Percentiles rank a stretch among this genome's conserved stretches.
phyloP scores from a whole-genome alignment of 768 basidiomycete genomes.

The Suillus hirtellus region DNA sequence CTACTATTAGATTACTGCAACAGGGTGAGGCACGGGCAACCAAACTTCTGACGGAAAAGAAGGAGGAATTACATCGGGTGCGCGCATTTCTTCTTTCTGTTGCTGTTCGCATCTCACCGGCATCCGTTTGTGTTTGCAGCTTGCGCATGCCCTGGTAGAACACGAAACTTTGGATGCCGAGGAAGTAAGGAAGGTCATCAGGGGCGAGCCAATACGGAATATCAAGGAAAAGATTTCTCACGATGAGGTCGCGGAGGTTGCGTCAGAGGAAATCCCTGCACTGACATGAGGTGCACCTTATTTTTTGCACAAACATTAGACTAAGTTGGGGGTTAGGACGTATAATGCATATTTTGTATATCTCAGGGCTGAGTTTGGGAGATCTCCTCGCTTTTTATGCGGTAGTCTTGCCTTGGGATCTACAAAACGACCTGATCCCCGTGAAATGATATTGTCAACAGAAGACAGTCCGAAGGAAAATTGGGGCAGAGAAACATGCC shows the following conservation, averaged over 20 bases:
- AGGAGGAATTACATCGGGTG: conserved; percentile 78
- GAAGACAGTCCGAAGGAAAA: neutral
- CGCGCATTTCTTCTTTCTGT: conserved; percentile 19
- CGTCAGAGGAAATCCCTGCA: conserved; percentile 12
- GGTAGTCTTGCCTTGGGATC: neutral
- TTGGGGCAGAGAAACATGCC: neutral
- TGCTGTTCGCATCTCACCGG: neutral
- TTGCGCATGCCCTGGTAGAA: conserved; percentile 90
- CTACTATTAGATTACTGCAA: conserved; percentile 54
- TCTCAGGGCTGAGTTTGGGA: conserved; percentile 6
- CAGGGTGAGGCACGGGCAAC: conserved; percentile 68
- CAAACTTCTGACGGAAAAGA: conserved; percentile 60
- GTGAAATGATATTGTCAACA: neutral
- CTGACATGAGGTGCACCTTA: conserved; percentile 15
- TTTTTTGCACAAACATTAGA: conserved; percentile 12
- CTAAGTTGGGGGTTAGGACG: conserved; percentile 14
- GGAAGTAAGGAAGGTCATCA: conserved; percentile 85
- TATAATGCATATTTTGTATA: conserved; percentile 17
- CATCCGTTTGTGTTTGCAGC: conserved; percentile 41
- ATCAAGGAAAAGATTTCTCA: conserved; percentile 67
- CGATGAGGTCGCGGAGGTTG: conserved; percentile 30
- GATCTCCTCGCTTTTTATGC: neutral
- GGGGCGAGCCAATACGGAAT: conserved; percentile 75
- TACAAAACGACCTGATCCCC: neutral
- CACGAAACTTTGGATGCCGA: conserved; percentile 89